Conservation (phyloP, 2,329 filamentous ascomycete species). For the Rutstroemia sp. region DNA sequence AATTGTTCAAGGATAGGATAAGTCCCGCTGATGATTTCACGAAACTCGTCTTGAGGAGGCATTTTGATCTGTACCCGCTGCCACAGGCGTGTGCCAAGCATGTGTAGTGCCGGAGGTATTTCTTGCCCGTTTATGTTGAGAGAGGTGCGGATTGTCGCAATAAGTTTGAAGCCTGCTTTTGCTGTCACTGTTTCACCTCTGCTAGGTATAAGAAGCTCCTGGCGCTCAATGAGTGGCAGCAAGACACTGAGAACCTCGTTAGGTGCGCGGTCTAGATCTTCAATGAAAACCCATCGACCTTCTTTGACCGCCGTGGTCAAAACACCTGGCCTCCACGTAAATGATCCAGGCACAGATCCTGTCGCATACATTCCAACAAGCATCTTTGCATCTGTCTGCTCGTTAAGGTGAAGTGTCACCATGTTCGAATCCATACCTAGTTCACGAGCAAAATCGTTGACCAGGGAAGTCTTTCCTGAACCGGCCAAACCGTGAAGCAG, state of each 20-base stretch:
- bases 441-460: slow-evolving; percentile 73
- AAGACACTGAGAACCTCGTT: slow-evolving; percentile 92
- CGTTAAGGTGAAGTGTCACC: slow-evolving; percentile 93
- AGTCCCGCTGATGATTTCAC: slow-evolving; percentile 62
- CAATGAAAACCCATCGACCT: slow-evolving; percentile 93
- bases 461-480: slow-evolving; percentile 81
- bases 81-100: slow-evolving; percentile 86
- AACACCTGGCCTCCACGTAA: slow-evolving; percentile 86
- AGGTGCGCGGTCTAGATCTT: slow-evolving; percentile 91
- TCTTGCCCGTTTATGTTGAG: slow-evolving; percentile 59
- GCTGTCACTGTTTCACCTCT: slow-evolving; percentile 81
- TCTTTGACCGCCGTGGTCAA: slow-evolving; percentile 90
- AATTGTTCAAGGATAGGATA: slow-evolving; percentile 64
- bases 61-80: slow-evolving; percentile 62
- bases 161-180: slow-evolving; percentile 76
- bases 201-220: slow-evolving; percentile 84
- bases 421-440: slow-evolving; percentile 74
- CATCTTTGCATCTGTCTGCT: slow-evolving; percentile 97
- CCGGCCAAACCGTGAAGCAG: slow-evolving; percentile 78
- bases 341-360: slow-evolving; percentile 78
- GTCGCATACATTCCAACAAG: slow-evolving; percentile 92
- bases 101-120: slow-evolving; percentile 56
- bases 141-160: slow-evolving; percentile 81
- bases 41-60: slow-evolving; percentile 62
- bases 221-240: slow-evolving; percentile 82